Conservation (phyloP, 257 asterid genomes). For the Solanum clarkiae region DNA sequence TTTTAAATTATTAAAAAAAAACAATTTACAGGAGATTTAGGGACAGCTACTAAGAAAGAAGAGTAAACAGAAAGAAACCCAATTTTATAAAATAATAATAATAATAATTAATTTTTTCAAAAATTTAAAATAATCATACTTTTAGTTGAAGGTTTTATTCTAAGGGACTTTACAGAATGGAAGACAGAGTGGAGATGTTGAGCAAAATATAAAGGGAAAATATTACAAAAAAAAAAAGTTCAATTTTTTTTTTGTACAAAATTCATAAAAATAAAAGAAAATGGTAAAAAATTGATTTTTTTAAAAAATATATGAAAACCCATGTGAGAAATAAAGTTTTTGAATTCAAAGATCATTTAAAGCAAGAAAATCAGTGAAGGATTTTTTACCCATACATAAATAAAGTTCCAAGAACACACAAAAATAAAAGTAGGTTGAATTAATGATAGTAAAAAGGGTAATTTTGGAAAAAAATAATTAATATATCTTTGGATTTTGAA, state of each 20-base stretch:
- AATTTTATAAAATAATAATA: neutral
- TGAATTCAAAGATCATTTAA: neutral
- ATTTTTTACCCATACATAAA: neutral
- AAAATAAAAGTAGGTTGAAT: neutral
- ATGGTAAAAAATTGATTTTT: neutral
- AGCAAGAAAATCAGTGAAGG: neutral
- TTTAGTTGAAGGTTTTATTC: neutral
- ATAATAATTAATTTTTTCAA: neutral
- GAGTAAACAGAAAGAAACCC: constrained; percentile 12
- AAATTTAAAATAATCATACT: neutral
- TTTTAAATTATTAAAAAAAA: constrained; percentile 9
- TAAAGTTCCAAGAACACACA: neutral
- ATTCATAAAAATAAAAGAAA: neutral
- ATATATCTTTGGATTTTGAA: neutral
- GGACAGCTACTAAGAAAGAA: constrained; percentile 31
- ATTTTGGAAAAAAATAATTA: no score
- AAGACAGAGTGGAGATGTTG: constrained; percentile 37
- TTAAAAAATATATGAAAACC: neutral
- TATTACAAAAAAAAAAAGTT: neutral
- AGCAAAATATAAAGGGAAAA: constrained; percentile 8
- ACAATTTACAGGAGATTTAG: constrained; percentile 44
- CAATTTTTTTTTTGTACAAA: neutral
- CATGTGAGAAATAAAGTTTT: neutral
- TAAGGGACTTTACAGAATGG: constrained; percentile 47
- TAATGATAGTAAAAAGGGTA: neutral